These are phyloP conservation scores for Anastatica hierochuntica DNA, from an alignment of 345 rosid genomes.

Conservation along the genomic window DNA sequence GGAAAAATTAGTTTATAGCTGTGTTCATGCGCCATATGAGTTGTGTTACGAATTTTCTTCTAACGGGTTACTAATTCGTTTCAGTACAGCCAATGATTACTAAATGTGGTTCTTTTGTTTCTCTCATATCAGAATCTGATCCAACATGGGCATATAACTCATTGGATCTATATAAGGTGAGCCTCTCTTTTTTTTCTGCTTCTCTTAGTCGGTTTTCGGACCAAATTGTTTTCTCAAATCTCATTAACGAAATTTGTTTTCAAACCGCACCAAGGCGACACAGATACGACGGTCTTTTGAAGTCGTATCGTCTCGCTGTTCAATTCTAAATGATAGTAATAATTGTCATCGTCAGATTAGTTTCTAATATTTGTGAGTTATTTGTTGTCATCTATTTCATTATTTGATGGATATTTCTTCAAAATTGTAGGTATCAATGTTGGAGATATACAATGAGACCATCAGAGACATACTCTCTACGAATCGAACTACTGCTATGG, in stretches of 20 bases:
- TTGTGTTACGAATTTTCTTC: no score
- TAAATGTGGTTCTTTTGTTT: no score
- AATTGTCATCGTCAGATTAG: no score
- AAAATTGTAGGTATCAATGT: slow-evolving; percentile 91
- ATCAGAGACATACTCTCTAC: slow-evolving; percentile 66
- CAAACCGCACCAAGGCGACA: no score
- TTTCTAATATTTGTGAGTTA: no score
- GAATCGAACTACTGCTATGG: slow-evolving; percentile 31
- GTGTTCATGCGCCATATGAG: no score
- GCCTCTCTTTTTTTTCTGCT: not conserved
- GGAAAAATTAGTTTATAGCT: not conserved
- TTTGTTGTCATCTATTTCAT: not conserved
- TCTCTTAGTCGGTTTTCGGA: not conserved
- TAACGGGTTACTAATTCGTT: no score
- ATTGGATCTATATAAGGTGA: slow-evolving; percentile 79
- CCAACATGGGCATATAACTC: slow-evolving; percentile 74
- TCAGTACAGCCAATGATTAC: not conserved
- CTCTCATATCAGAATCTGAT: slow-evolving; percentile 58
- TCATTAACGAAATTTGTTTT: no score
- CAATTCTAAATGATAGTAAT: no score
- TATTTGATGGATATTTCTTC: not conserved
- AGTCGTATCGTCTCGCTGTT: no score
- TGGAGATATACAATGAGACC: slow-evolving; percentile 91
- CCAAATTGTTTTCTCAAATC: no score
- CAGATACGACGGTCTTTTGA: no score